A percentile compares a stretch with the other conserved stretches of the same genome.
These are phyloP conservation scores for Coriolopsis trogii DNA, from an alignment of 1,284 basidiomycete species.

Conservation along the genomic window DNA sequence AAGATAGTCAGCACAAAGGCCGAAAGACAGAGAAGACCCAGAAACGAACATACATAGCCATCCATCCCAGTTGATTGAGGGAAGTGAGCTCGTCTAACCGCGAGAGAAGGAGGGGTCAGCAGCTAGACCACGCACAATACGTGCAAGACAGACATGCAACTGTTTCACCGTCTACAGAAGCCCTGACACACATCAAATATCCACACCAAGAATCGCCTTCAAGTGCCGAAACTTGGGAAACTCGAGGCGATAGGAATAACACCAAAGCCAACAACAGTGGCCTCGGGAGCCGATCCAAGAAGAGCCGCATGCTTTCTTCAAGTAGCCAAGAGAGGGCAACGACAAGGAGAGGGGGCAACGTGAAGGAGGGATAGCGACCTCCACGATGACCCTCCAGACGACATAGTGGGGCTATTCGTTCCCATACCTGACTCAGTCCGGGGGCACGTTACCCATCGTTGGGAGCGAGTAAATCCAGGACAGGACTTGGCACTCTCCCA, in stretches of 20 bases:
- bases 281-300: constrained; percentile 17
- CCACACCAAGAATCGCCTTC: constrained; percentile 47
- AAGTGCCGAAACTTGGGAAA: constrained; percentile 27
- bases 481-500: background rate
- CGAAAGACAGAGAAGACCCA: background rate
- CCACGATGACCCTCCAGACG: constrained; percentile 1
- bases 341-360: constrained; percentile 1
- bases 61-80: constrained; percentile 52
- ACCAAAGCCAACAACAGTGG: constrained; percentile 10
- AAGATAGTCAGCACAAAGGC: background rate
- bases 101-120: constrained; percentile 1
- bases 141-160: constrained; percentile 45
- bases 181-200: constrained; percentile 48
- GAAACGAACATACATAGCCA: constrained; percentile 54
- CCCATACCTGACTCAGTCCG: constrained; percentile 8
- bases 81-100: constrained; percentile 47
- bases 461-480: constrained; percentile 3
- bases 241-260: constrained; percentile 2
- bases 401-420: constrained; percentile 2
- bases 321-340: constrained; percentile 16
- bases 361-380: background rate
- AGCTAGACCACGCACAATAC: background rate
- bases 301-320: constrained; percentile 5
- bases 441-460: constrained; percentile 4
- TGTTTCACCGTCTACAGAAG: constrained; percentile 42